Base-by-base conservation (phyloP, 345 rosid species). In the Murraya paniculata region DNA sequence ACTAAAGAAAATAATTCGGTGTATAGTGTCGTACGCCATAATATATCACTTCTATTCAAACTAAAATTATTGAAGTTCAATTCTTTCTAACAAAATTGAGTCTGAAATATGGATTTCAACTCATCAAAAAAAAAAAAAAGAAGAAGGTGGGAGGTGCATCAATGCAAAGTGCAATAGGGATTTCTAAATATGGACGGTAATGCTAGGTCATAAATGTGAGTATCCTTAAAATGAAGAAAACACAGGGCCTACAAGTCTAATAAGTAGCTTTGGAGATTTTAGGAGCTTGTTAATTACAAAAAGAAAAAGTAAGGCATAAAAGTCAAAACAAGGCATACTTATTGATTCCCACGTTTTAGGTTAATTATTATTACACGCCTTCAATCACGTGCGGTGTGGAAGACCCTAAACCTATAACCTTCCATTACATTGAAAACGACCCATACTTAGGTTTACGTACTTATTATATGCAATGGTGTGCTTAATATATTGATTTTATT, bases 241-340 rank as follows among this genome's bases (percentile, higher is more conserved):
- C 22, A 18, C 0, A 18, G 1, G 22, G 57, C 7, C 57, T 18
- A 45, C 48, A 9, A 41, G 50, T 11, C 50, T 45, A 45, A 53
- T 5, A 18, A 19, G 22, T 53, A 18, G 57, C 57, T 19, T 53
- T 5, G 22, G 0, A 18, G 57, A 18, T 53, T 53, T 1, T 53
- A 45, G 50, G 5, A 13, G 16, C 50, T 45, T 13, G 50, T 3
- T 10, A 3, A 45, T 45, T 11, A 55, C 11, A 72, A 19, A 18
- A 45, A 14, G 22, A 6, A 48, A 11, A 7, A 6, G 38, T 22
- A 59, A 9, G 38, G 13, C 64, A 21, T 1, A 11, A 76, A 80
- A 74, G 75, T 73, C 73, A 74, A 81, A 60, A 60, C 14, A 33
- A 57, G 38, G 6, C 57, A 55, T 56, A 36, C 21, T 38, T 68